Conservation (phyloP, 257 asterid genomes). For the Mitragyna speciosa region DNA sequence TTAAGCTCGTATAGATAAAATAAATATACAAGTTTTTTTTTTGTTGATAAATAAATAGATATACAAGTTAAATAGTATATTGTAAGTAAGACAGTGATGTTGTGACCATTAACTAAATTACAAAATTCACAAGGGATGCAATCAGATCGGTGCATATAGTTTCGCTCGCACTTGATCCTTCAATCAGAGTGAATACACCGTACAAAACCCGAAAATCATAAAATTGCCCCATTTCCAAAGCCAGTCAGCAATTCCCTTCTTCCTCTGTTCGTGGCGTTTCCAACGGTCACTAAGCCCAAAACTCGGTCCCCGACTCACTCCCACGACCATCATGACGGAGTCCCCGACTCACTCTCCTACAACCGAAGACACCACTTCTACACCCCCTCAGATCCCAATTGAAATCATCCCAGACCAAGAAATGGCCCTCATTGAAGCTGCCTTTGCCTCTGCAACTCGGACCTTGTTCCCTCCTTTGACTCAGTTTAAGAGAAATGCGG, state of each 20-base stretch:
- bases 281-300: slow-evolving; percentile 37
- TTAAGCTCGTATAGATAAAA: too few species aligned
- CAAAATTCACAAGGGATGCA: too few species aligned
- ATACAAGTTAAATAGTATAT: too few species aligned
- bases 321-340: slow-evolving; percentile 35
- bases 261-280: slow-evolving; percentile 21
- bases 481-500: slow-evolving; percentile 23
- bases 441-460: slow-evolving; percentile 49
- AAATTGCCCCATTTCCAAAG: not conserved
- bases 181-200: too few species aligned
- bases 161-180: too few species aligned
- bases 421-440: slow-evolving; percentile 81
- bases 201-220: not conserved
- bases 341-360: slow-evolving; percentile 36
- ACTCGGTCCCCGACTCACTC: slow-evolving; percentile 30
- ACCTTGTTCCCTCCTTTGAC: slow-evolving; percentile 22
- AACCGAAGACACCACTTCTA: slow-evolving; percentile 10
- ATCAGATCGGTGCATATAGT: too few species aligned
- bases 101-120: too few species aligned
- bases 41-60: too few species aligned
- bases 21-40: too few species aligned
- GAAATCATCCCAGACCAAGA: slow-evolving; percentile 72
- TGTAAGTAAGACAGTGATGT: too few species aligned
- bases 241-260: not conserved
- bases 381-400: slow-evolving; percentile 43